Percentiles rank a stretch among this genome's conserved stretches.
phyloP scores from a whole-genome alignment of 179 eudicot genomes.

The Monotropa hypopitys region DNA sequence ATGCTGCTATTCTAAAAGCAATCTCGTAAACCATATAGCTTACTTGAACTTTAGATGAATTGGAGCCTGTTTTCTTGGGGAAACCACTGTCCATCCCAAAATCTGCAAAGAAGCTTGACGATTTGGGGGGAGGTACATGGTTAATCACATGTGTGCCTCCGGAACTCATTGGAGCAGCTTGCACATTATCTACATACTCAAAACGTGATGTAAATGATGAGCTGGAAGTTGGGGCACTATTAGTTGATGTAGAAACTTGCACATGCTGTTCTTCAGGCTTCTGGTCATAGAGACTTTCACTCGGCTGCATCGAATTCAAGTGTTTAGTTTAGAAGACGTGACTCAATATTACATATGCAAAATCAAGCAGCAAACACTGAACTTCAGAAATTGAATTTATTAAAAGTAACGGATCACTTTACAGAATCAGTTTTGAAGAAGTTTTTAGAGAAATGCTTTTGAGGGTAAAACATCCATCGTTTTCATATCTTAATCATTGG shows the following conservation, averaged over 20 bases:
- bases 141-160: slow-evolving; percentile 35
- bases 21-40: slow-evolving; percentile 9
- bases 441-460: background rate
- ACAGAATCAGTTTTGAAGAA: background rate
- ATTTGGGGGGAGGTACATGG: slow-evolving; percentile 79
- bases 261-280: slow-evolving; percentile 80
- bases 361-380: background rate
- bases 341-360: background rate
- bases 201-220: slow-evolving; percentile 67
- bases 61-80: slow-evolving; percentile 47
- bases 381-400: background rate
- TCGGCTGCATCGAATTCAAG: slow-evolving; percentile 48
- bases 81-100: slow-evolving; percentile 90
- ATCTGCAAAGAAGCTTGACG: slow-evolving; percentile 73
- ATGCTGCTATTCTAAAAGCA: background rate
- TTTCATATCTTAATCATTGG: background rate
- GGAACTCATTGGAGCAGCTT: slow-evolving; percentile 43
- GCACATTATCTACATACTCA: slow-evolving; percentile 58
- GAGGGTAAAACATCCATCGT: background rate
- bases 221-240: slow-evolving; percentile 27
- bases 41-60: slow-evolving; percentile 66
- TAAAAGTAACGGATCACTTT: background rate
- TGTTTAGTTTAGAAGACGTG: background rate
- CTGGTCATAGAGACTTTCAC: slow-evolving; percentile 82
- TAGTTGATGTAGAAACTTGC: slow-evolving; percentile 45